phyloP scores from a whole-genome alignment of 257 asterid genomes.

The Nicotiana paniculata region DNA sequence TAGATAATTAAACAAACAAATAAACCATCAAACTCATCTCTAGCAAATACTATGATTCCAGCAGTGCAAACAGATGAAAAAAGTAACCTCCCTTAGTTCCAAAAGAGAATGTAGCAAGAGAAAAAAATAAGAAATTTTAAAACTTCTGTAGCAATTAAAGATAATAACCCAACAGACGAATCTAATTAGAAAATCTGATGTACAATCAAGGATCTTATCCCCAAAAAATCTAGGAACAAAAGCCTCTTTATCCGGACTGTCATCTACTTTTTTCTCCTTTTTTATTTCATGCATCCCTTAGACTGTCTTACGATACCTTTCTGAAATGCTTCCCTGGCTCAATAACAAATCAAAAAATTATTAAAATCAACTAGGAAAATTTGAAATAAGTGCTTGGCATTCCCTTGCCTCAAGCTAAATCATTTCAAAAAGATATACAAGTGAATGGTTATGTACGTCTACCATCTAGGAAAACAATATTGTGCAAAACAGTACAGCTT shows the following conservation, averaged over 20 bases:
- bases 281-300: neutral
- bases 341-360: neutral
- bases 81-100: neutral
- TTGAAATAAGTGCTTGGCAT: too few species aligned
- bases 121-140: neutral
- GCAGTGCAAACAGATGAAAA: neutral
- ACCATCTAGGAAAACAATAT: too few species aligned
- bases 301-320: neutral
- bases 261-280: neutral
- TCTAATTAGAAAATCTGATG: neutral
- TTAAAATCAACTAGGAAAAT: too few species aligned
- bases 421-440: too few species aligned
- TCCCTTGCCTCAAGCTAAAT: too few species aligned
- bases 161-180: neutral
- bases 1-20: neutral
- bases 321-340: neutral
- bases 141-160: neutral
- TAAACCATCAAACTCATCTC: neutral
- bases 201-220: neutral
- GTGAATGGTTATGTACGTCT: too few species aligned
- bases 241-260: neutral
- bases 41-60: neutral
- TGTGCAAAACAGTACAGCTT: too few species aligned
- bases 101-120: neutral
- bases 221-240: neutral